These are phyloP conservation scores for Cutaneotrichosporon arboriforme DNA, from an alignment of 1,284 basidiomycete genomes.

Conservation along the genomic window DNA sequence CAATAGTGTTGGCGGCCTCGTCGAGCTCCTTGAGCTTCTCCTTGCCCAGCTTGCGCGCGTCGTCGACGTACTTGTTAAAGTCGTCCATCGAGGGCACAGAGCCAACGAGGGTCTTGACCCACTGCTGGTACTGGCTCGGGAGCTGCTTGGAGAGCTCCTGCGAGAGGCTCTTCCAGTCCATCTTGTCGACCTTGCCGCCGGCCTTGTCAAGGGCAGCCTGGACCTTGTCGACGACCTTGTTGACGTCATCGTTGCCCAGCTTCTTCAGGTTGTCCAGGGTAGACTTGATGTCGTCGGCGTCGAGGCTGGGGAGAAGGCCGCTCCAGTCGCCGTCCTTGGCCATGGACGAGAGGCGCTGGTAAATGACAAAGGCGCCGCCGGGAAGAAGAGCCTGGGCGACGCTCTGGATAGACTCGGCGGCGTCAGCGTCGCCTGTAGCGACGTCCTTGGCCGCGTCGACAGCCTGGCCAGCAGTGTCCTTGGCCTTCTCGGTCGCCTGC, in stretches of 20 bases:
- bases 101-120: slow-evolving; percentile 37
- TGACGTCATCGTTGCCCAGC: slow-evolving; percentile 41
- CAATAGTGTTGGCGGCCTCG: slow-evolving; percentile 38
- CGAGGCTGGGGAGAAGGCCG: slow-evolving; percentile 37
- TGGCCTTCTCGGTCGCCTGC: slow-evolving; percentile 2
- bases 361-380: slow-evolving; percentile 23
- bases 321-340: slow-evolving; percentile 16
- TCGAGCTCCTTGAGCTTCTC: slow-evolving; percentile 40
- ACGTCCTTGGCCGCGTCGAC: not conserved
- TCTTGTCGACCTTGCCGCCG: slow-evolving; percentile 34
- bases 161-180: slow-evolving; percentile 43
- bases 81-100: slow-evolving; percentile 36
- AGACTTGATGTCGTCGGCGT: slow-evolving; percentile 37
- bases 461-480: slow-evolving; percentile 3
- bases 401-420: not conserved
- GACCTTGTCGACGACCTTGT: slow-evolving; percentile 38
- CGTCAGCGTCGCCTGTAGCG: not conserved
- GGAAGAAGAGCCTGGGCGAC: slow-evolving; percentile 36
- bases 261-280: slow-evolving; percentile 44
- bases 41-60: slow-evolving; percentile 40
- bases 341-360: not conserved
- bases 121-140: slow-evolving; percentile 32
- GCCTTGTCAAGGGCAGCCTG: slow-evolving; percentile 42
- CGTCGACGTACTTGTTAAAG: slow-evolving; percentile 35
- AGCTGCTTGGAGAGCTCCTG: slow-evolving; percentile 38